These are phyloP conservation scores for Entomophthora muscae DNA, from an alignment of 371 early-diverging fungal species.

Conservation along the genomic window DNA sequence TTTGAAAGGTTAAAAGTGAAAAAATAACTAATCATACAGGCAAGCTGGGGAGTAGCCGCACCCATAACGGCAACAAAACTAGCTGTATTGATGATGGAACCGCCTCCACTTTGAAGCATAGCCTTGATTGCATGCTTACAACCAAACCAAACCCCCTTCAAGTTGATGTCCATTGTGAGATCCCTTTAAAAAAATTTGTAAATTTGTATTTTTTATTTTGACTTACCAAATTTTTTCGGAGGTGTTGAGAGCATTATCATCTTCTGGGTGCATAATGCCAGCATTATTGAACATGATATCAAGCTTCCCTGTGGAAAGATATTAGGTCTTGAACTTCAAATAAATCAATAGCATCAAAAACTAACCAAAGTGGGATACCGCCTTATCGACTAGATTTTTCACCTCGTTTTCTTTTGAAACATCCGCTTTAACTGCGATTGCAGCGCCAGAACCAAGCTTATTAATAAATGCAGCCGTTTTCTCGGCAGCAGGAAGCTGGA, in stretches of 20 bases:
- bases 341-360: background rate
- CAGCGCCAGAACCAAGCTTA: slow-evolving; percentile 15
- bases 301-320: slow-evolving; percentile 31
- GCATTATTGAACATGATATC: slow-evolving; percentile 80
- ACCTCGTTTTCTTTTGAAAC: slow-evolving; percentile 59
- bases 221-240: slow-evolving; percentile 58
- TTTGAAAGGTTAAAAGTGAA: background rate
- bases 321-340: background rate
- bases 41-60: slow-evolving; percentile 79
- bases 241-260: slow-evolving; percentile 63
- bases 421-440: slow-evolving; percentile 35
- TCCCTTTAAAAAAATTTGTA: slow-evolving; percentile 22
- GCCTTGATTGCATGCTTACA: slow-evolving; percentile 68
- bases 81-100: slow-evolving; percentile 76
- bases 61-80: slow-evolving; percentile 68
- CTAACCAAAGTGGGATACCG: slow-evolving; percentile 47
- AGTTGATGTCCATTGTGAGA: slow-evolving; percentile 62
- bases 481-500: slow-evolving; percentile 37
- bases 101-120: slow-evolving; percentile 41
- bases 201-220: background rate
- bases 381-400: slow-evolving; percentile 43
- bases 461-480: slow-evolving; percentile 28
- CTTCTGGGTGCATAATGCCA: slow-evolving; percentile 77
- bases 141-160: slow-evolving; percentile 86
- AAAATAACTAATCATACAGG: slow-evolving; percentile 28